Base-by-base conservation (phyloP, 2,329 filamentous ascomycete species). In the Emericellopsis cladophorae region DNA sequence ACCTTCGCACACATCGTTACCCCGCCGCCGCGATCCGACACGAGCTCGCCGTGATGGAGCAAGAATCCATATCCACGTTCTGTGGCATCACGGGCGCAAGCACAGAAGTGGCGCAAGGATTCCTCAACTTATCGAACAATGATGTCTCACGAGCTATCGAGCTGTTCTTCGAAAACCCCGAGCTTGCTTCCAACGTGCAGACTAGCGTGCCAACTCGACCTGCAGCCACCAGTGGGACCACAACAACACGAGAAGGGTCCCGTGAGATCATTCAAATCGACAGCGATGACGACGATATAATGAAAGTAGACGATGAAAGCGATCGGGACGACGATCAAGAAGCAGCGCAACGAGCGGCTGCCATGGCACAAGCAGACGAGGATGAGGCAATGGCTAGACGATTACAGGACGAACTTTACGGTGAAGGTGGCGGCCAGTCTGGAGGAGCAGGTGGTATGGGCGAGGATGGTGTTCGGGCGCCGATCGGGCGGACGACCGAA, bases 351-450 rank as follows among this genome's bases (percentile, higher is more conserved):
- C 58, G 60, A 18, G 64, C 59, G 1, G 61, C 55, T 4, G 55
- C 55, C 2, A 61, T 70, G 32, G 76, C 72, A 14, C 68, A 79
- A 40, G 76, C 84, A 48, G 89, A 95, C 47, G 88, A 95, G 53
- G 92, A 98, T 54, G 89, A 87, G 40, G 89, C 85, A 35, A 90
- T 96, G 79, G 92, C 92, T 7, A 78, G 89, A 58, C 77, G 85
- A 43, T 61, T 98, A 44, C 92, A 98, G 58, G 84, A 98, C 54
- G 88, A 98, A 60, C 74, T 95, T 55, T 96, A 95, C 52, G 73
- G 52, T 31, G 61, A 53, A 7, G 54, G 56, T 32, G 65, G 63
- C 12, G 64, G 62, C 32, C 65, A 57, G 18, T 63, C 57, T 24
- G 64, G 58, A 7, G 59, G 16, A 4, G 31, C 9, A 9, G 36